Evolutionary conservation across 495 filamentous ascomycete genomes (phyloP).

Genomic region (Bryoglossum gracile): DNA sequence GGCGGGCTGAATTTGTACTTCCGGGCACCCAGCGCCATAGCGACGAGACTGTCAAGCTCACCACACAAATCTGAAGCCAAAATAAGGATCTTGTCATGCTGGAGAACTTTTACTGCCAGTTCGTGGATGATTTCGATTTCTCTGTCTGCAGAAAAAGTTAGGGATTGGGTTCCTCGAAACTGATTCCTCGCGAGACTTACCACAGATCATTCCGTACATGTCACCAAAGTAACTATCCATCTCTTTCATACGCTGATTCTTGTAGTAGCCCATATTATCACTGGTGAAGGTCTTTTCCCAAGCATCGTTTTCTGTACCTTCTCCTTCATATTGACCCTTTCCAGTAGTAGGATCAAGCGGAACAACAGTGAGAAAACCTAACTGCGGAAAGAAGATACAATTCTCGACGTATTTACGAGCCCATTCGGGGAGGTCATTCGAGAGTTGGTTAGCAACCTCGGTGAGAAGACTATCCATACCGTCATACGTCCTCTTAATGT

Average conservation of each 20-base stretch:
- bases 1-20: conserved; percentile 68
- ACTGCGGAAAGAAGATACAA: conserved; percentile 81
- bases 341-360: conserved; percentile 54
- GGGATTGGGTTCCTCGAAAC: conserved; percentile 18
- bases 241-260: conserved; percentile 75
- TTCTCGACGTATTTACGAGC: conserved; percentile 45
- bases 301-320: conserved; percentile 40
- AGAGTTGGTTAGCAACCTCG: conserved; percentile 53
- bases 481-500: conserved; percentile 68
- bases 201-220: conserved; percentile 72
- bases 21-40: conserved; percentile 70
- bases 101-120: conserved; percentile 63
- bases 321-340: conserved; percentile 58
- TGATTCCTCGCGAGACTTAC: conserved; percentile 38
- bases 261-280: conserved; percentile 73
- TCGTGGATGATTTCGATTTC: conserved; percentile 87
- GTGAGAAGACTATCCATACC: conserved; percentile 68
- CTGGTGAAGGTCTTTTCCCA: conserved; percentile 81
- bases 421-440: conserved; percentile 53
- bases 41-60: conserved; percentile 82
- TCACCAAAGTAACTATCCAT: conserved; percentile 81
- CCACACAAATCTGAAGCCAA: conserved; percentile 69
- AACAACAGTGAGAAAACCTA: conserved; percentile 83
- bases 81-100: conserved; percentile 60
- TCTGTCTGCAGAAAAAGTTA: conserved; percentile 48